These are phyloP conservation scores for Cyberlindnera misumaiensis DNA, from an alignment of 805 yeast species.

Conservation along the genomic window DNA sequence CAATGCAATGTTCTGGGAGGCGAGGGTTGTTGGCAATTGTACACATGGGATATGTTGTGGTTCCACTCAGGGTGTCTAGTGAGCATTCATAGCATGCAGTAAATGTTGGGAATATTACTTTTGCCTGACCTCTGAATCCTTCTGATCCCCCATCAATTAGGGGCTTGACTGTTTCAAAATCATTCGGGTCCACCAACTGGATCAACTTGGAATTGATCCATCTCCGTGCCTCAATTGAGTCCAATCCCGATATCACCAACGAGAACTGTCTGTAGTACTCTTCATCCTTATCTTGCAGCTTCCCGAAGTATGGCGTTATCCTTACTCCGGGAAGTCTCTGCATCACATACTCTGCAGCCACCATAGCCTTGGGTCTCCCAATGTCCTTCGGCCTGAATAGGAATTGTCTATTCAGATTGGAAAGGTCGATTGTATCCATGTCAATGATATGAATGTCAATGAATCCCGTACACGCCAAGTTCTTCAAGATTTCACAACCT, in stretches of 20 bases:
- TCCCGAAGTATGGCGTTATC: slow-evolving; percentile 55
- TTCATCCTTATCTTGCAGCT: slow-evolving; percentile 55
- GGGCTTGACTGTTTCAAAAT: slow-evolving; percentile 47
- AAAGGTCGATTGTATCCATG: slow-evolving; percentile 85
- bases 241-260: slow-evolving; percentile 80
- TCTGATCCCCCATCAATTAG: slow-evolving; percentile 94
- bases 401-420: slow-evolving; percentile 89
- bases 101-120: slow-evolving; percentile 78
- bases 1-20: slow-evolving; percentile 88
- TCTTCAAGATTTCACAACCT: slow-evolving; percentile 85
- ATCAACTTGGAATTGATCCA: slow-evolving; percentile 77
- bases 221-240: slow-evolving; percentile 81
- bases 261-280: slow-evolving; percentile 63
- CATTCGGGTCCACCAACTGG: slow-evolving; percentile 49
- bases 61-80: slow-evolving; percentile 57
- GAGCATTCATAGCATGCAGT: slow-evolving; percentile 94
- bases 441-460: slow-evolving; percentile 82
- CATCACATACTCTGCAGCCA: slow-evolving; percentile 61
- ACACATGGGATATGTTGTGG: slow-evolving; percentile 76
- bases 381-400: slow-evolving; percentile 76
- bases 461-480: slow-evolving; percentile 64
- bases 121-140: slow-evolving; percentile 86
- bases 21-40: slow-evolving; percentile 95
- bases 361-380: slow-evolving; percentile 73
- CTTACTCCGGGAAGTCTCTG: slow-evolving; percentile 36